Base-by-base conservation (phyloP, 108 stramenopile species). In the Fistulifera pelliculosa region DNA sequence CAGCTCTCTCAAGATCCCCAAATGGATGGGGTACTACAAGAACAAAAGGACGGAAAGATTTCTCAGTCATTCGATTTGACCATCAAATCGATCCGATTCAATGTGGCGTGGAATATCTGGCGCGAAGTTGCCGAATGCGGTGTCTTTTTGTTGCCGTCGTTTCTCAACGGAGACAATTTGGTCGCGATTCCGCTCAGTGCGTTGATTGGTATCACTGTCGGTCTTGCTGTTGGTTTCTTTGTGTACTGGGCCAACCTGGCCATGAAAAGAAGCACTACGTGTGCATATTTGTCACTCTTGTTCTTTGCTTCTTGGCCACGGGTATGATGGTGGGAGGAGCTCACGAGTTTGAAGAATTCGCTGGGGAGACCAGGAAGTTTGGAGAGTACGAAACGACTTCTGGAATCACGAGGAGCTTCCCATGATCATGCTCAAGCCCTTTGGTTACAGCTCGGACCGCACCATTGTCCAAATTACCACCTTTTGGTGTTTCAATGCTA, bases 111-210 rank as follows among this genome's bases (percentile, higher is more conserved):
- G 87, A 89, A 89, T 41, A 73, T 89, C 42, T 89, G 83, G 87
- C 65, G 87, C 47, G 87, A 89, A 59, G 74, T 85, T 40, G 81
- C 79, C 38, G 81, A 89, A 56, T 80, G 76, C 58, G 83, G 87
- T 13, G 77, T 82, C 56, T 89, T 89, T 45, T 55, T 89, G 14
- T 75, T 89, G 38, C 87, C 87, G 10, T 82, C 73, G 39, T 53
- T 66, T 40, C 24, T 66, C 38, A 27, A 27, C 10, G 59, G 28
- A 2, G 24, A 24, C 24, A 25, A 25, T 55, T 25, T 38, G 4
- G 31, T 15, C 1, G 50, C 49, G 6, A 66, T 66, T 19, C 65
- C 65, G 5, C 15, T 66, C 8, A 60, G 58, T 1, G 65, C 65
- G 1, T 5, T 60, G 8, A 23, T 60, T 18, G 65, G 65, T 40